Percentiles rank a stretch among this genome's conserved stretches.
phyloP scores from a whole-genome alignment of 2,329 filamentous ascomycete genomes.

The Aspergillus sp. region DNA sequence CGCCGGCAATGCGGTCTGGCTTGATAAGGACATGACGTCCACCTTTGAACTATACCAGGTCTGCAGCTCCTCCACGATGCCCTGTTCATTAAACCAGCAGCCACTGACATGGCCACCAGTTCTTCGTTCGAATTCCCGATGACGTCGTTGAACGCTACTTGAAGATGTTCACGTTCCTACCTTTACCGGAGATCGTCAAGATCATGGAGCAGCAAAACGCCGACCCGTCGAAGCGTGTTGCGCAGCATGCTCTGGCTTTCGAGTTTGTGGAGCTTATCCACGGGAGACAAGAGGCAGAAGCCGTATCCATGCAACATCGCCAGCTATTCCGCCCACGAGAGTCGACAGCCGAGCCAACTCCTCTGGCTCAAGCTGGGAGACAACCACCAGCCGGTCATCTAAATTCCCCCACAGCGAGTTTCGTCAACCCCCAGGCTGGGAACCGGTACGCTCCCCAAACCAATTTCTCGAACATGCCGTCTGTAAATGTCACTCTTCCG shows the following conservation, averaged over 20 bases:
- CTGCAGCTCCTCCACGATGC: slow-evolving; percentile 10
- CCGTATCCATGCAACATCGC: slow-evolving; percentile 54
- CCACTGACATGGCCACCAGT: slow-evolving; percentile 44
- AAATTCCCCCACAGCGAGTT: slow-evolving; percentile 17
- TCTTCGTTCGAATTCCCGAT: slow-evolving; percentile 78
- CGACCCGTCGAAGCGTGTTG: slow-evolving; percentile 64
- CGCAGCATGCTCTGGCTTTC: slow-evolving; percentile 74
- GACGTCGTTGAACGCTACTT: slow-evolving; percentile 73
- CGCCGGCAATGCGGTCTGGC: slow-evolving; percentile 88
- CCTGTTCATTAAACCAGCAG: background rate
- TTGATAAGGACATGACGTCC: slow-evolving; percentile 73
- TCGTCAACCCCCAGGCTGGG: slow-evolving; percentile 26
- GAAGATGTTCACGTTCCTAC: slow-evolving; percentile 85
- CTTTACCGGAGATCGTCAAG: slow-evolving; percentile 58
- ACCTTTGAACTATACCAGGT: slow-evolving; percentile 78
- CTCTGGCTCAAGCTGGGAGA: slow-evolving; percentile 16
- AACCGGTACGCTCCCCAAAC: slow-evolving; percentile 35
- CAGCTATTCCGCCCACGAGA: slow-evolving; percentile 37
- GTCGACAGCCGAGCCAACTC: slow-evolving; percentile 29
- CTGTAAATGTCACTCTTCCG: slow-evolving; percentile 39
- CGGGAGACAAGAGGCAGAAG: slow-evolving; percentile 56
- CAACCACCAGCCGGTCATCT: slow-evolving; percentile 11
- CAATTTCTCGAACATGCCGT: slow-evolving; percentile 33
- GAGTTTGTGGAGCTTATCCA: slow-evolving; percentile 80
- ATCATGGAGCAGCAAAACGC: slow-evolving; percentile 62